Evolutionary conservation across 169 alveolate genomes (phyloP).

Genomic region (Plasmodium coatneyi): DNA sequence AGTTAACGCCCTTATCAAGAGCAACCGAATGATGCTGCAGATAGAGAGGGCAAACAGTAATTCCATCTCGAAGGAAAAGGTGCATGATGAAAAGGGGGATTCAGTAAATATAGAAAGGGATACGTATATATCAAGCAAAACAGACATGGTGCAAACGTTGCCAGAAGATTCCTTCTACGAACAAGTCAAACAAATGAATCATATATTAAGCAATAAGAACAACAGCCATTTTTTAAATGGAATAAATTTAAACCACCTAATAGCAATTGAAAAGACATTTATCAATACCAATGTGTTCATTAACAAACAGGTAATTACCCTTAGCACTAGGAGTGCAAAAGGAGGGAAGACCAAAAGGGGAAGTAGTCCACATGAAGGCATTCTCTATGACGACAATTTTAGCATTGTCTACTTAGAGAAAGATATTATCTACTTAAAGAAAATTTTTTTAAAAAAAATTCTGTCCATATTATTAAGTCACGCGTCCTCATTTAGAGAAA

Average conservation of each 20-base stretch:
- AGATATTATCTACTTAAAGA: constrained; percentile 55
- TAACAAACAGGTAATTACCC: constrained; percentile 40
- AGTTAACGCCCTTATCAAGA: background rate
- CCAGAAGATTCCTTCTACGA: constrained; percentile 16
- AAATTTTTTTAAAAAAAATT: constrained; percentile 28
- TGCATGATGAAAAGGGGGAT: background rate
- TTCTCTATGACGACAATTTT: constrained; percentile 48
- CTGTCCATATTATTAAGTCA: constrained; percentile 16
- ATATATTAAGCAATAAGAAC: constrained; percentile 28
- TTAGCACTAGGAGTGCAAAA: background rate
- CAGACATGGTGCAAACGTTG: background rate
- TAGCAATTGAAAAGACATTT: constrained; percentile 41
- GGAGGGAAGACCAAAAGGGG: background rate
- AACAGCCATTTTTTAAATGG: constrained; percentile 30
- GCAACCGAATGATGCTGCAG: background rate
- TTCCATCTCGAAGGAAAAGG: background rate
- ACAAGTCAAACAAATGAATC: constrained; percentile 23
- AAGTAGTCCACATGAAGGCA: background rate
- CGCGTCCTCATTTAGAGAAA: constrained; percentile 29
- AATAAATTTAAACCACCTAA: constrained; percentile 15
- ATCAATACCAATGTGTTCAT: constrained; percentile 41
- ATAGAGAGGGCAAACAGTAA: background rate
- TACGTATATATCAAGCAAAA: background rate
- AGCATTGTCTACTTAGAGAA: constrained; percentile 55
- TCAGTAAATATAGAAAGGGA: background rate